Base-by-base conservation (phyloP, 352 stramenopile genomes). In the Phytophthora quininea region DNA sequence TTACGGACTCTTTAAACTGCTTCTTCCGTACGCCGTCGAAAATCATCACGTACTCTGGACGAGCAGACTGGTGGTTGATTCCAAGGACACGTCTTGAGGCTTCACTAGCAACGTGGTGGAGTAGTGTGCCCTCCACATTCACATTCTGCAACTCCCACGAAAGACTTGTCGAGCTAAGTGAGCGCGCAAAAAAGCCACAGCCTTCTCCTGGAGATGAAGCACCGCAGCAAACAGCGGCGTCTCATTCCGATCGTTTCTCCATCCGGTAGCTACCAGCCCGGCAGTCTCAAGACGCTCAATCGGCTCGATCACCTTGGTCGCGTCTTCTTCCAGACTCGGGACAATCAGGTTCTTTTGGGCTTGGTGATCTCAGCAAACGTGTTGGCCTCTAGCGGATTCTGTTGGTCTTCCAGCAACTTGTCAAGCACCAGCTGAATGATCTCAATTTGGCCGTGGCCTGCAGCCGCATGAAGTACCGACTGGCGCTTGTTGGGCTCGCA, bases 71-170 rank as follows among this genome's bases (percentile, higher is more conserved):
- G 12, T 73, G 58, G 2, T 74, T 60, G 37, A 88, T 66, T 15
- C 71, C 61, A 7, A 95, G 74, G 30, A 68, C 30, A 4, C 35
- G 51, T 2, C 77, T 66, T 9, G 79, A 71, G 0, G 47, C n/a
- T 11, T 80, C 77, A 54, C 74, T 82, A 3, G 75, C 74, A 29
- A 92, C 67, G 54, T 92, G 81, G 19, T 87, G 72, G 3, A 92
- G 68, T 35, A 73, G 89, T 3, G 85, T 86, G n/a, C 86, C 86
- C 64, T 95, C 86, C 14, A 90, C 79, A 58, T 89, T 93, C 50
- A 82, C 79, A 66, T 88, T 80, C 31, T 65, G 42, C 4, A 88
- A 54, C 35, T 95, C 84, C 78, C 76, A 90, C 2, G 29, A 32
- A 11, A 89, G 54, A 43, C 82, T 88, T 35, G 53, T 61, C 1